Conservation (phyloP, 1,284 basidiomycete genomes). For the Cronartium quercuum region DNA sequence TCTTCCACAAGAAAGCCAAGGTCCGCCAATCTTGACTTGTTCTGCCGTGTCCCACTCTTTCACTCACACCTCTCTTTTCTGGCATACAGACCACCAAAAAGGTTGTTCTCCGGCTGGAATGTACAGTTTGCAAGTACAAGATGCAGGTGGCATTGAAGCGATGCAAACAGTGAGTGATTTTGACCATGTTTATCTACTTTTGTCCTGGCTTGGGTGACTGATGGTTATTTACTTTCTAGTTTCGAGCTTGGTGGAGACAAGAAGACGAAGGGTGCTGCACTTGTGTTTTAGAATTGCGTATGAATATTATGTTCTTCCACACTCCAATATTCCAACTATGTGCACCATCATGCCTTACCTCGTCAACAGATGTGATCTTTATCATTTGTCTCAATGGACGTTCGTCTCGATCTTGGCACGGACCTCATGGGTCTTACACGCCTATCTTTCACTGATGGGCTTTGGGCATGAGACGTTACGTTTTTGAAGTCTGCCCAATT, state of each 20-base stretch:
- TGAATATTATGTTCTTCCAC: slow-evolving; percentile 1
- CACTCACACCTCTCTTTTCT: background rate
- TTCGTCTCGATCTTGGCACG: too few species aligned
- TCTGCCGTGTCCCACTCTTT: background rate
- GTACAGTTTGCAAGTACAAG: slow-evolving; percentile 98
- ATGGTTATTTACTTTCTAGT: slow-evolving; percentile 51
- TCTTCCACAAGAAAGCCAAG: slow-evolving; percentile 94
- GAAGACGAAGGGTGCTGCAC: slow-evolving; percentile 96
- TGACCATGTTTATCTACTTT: background rate
- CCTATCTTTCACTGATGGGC: too few species aligned
- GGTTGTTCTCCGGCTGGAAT: slow-evolving; percentile 94
- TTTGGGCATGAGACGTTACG: too few species aligned
- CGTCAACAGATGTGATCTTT: background rate
- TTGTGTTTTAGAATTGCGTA: slow-evolving; percentile 59
- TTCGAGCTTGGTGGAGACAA: slow-evolving; percentile 99
- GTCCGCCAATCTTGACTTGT: slow-evolving; percentile 8
- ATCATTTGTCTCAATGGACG: too few species aligned
- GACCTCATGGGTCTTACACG: too few species aligned
- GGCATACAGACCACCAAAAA: slow-evolving; percentile 86
- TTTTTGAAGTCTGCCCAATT: too few species aligned
- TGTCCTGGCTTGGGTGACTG: slow-evolving; percentile 54
- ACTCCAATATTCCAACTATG: background rate
- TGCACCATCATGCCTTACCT: background rate
- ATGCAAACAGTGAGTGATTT: slow-evolving; percentile 72
- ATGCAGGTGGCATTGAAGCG: slow-evolving; percentile 76